Base-by-base conservation (phyloP, 1,284 basidiomycete species). In the Phellinidium pouzarii region DNA sequence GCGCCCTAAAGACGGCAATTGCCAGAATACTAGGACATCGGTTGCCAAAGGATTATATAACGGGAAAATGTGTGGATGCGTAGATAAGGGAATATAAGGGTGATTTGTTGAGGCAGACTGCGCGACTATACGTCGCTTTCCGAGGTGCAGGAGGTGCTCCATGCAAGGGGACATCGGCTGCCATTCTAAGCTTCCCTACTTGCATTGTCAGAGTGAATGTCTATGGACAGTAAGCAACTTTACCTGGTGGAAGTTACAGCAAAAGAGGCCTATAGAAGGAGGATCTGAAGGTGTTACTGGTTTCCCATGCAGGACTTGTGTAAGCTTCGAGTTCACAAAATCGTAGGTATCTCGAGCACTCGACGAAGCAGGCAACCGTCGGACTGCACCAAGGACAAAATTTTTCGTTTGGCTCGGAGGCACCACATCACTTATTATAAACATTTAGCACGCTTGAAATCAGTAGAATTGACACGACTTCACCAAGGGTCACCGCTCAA, bases 11-110 rank as follows among this genome's bases (percentile, higher is more conserved):
- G 72, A 68, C 1, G 80, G 75, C 25, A 87, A 74, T 52, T 78
- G 74, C 88, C 90, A 94, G 62, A 80, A 82, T 34, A 94, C 58
- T 44, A 88, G 59, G 43, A 94, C 59, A 63, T 94, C 87, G 34
- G 93, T 67, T 9, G 84, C 73, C 23, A 75, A 66, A 0, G 91
- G 86, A 59, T 87, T 79, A 65, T 90, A 82, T 3, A 94, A 72
- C 1, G 93, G 89, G 64, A 95, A 93, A 43, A 93, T 77, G 31
- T 66, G 65, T 0, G 74, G 70, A 56, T 83, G 72, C 1, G 75
- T 71, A 1, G 66, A 52, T 3, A 67, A 40, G 0, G 86, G 75
- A 20, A 95, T 82, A 52, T 85, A 76, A 0, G 83, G 80, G 63
- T 90, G 81, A 23, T 73, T 65, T 23, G 64, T 62, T 48, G 64